These are phyloP conservation scores for Penicillium diatomitis DNA, from an alignment of 495 filamentous ascomycete genomes.

Conservation along the genomic window DNA sequence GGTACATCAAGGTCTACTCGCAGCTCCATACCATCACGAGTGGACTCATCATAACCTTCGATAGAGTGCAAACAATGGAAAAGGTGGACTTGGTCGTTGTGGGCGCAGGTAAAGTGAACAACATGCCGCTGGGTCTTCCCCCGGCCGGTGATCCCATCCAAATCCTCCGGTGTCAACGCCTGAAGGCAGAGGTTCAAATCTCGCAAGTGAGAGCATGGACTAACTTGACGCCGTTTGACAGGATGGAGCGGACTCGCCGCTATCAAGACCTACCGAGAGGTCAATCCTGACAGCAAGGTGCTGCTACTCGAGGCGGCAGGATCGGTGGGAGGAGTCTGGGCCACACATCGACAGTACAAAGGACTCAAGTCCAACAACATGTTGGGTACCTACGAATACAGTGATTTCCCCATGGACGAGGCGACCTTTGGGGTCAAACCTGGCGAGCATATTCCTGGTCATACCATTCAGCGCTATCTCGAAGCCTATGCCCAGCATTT, in stretches of 20 bases:
- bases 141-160: no score
- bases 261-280: constrained; percentile 50
- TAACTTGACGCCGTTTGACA: constrained; percentile 3
- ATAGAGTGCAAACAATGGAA: constrained; percentile 6
- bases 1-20: no score
- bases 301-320: constrained; percentile 44
- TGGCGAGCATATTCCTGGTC: constrained; percentile 60
- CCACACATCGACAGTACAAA: constrained; percentile 52
- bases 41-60: no score
- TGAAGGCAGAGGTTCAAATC: no score
- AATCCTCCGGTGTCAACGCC: no score
- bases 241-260: constrained; percentile 53
- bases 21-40: no score
- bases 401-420: constrained; percentile 64
- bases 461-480: constrained; percentile 57
- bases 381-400: constrained; percentile 58
- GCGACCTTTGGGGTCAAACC: constrained; percentile 47
- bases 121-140: not conserved
- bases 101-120: constrained; percentile 33
- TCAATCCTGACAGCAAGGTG: constrained; percentile 41
- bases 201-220: no score
- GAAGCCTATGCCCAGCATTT: constrained; percentile 52
- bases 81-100: constrained; percentile 30
- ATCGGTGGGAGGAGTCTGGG: constrained; percentile 66
- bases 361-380: constrained; percentile 58